Percentiles rank a stretch among this genome's conserved stretches.
These are phyloP conservation scores for Penicillium vulpinum DNA, from an alignment of 2,329 filamentous ascomycete genomes.

Conservation along the genomic window DNA sequence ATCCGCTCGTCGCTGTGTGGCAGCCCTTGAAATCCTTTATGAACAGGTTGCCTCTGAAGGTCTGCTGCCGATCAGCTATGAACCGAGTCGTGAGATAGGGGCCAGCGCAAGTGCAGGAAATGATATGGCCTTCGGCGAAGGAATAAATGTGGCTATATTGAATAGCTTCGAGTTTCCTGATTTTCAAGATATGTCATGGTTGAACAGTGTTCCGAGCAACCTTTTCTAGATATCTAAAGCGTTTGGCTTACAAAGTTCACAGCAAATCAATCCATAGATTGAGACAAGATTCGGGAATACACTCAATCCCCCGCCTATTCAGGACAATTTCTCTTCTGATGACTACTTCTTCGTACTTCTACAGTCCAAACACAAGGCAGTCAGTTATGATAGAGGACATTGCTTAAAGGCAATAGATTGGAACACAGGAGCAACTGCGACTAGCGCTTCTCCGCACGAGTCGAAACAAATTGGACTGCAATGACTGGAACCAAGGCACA, in stretches of 20 bases:
- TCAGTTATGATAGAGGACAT: too few relatives aligned
- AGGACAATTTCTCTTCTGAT: background rate
- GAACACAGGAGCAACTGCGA: background rate
- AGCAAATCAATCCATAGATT: too few relatives aligned
- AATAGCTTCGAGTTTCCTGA: slow-evolving; percentile 31
- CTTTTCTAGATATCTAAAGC: slow-evolving; percentile 19
- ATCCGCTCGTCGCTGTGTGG: slow-evolving; percentile 34
- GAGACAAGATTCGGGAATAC: background rate
- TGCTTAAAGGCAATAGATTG: background rate
- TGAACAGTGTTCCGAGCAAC: slow-evolving; percentile 36
- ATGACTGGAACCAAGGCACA: slow-evolving; percentile 34
- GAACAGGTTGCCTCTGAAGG: slow-evolving; percentile 28
- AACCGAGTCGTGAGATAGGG: background rate
- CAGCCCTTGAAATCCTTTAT: slow-evolving; percentile 35
- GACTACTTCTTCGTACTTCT: background rate
- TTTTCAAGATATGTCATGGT: slow-evolving; percentile 39
- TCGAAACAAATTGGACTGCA: slow-evolving; percentile 30
- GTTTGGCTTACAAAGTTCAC: background rate
- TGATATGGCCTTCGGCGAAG: slow-evolving; percentile 31
- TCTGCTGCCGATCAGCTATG: slow-evolving; percentile 1
- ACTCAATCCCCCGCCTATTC: background rate
- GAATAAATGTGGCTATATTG: slow-evolving; percentile 25
- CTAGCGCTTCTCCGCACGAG: background rate
- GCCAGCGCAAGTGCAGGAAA: slow-evolving; percentile 8
- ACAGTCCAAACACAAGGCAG: background rate